A percentile compares a stretch with the other conserved stretches of the same genome.
phyloP scores from a whole-genome alignment of 1,139 yeast species.

The Suhomyces yuchorum region DNA sequence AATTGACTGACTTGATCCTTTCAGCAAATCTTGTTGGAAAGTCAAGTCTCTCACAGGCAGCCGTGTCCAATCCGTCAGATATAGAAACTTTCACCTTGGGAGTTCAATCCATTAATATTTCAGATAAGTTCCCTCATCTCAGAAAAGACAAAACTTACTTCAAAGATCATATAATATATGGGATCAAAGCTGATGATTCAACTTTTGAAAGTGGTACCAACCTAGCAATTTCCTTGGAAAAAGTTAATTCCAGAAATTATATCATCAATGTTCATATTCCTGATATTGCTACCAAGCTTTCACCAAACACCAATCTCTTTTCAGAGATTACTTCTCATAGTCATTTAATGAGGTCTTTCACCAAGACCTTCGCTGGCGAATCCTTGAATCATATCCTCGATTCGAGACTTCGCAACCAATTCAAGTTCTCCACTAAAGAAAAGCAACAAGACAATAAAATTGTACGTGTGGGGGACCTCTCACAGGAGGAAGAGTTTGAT shows the following conservation, averaged over 20 bases:
- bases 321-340: slow-evolving; percentile 19
- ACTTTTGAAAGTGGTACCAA: not conserved
- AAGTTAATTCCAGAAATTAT: slow-evolving; percentile 33
- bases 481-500: not conserved
- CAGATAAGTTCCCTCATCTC: slow-evolving; percentile 34
- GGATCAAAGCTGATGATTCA: slow-evolving; percentile 21
- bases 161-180: slow-evolving; percentile 34
- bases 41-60: slow-evolving; percentile 22
- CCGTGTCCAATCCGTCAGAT: slow-evolving; percentile 23
- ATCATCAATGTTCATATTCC: slow-evolving; percentile 47
- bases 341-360: slow-evolving; percentile 14
- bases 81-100: slow-evolving; percentile 13
- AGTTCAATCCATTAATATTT: not conserved
- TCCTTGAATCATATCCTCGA: slow-evolving; percentile 18
- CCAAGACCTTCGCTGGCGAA: slow-evolving; percentile 14
- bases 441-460: slow-evolving; percentile 10
- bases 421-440: slow-evolving; percentile 20
- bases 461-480: slow-evolving; percentile 20
- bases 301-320: slow-evolving; percentile 32
- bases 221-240: slow-evolving; percentile 38
- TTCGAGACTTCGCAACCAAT: slow-evolving; percentile 11
- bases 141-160: slow-evolving; percentile 27
- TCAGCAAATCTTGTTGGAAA: slow-evolving; percentile 35
- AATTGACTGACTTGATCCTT: slow-evolving; percentile 31
- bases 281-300: slow-evolving; percentile 37